These are phyloP conservation scores for Carallia brachiata DNA, from an alignment of 345 rosid genomes.

Conservation along the genomic window DNA sequence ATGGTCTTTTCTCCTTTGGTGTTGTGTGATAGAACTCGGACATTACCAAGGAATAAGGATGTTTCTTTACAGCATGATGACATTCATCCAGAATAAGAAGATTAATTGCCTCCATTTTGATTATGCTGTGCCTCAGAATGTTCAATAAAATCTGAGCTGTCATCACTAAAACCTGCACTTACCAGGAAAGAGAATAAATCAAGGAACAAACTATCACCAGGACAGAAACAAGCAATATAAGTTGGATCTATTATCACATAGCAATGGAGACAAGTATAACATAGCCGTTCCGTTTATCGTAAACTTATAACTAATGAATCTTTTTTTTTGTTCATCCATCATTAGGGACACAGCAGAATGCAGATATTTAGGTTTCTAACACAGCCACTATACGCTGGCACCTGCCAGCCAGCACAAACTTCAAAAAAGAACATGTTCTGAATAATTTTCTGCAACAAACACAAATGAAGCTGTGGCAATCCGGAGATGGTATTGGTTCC, in stretches of 20 bases:
- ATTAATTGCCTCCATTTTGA: conserved; percentile 83
- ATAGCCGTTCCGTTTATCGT: not conserved
- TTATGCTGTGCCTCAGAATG: conserved; percentile 93
- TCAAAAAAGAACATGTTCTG: too few relatives aligned
- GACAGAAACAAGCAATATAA: conserved; percentile 1
- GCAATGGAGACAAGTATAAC: not conserved
- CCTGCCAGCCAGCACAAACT: too few relatives aligned
- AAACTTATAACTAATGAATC: not conserved
- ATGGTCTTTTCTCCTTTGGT: conserved; percentile 81
- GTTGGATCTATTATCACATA: not conserved
- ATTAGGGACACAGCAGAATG: not conserved
- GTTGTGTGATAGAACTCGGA: conserved; percentile 97
- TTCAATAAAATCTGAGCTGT: conserved; percentile 95
- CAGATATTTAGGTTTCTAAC: not conserved
- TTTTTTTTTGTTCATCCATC: too few relatives aligned
- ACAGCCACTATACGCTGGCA: not conserved
- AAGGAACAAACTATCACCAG: conserved; percentile 13
- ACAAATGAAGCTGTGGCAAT: too few relatives aligned
- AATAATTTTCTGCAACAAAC: too few relatives aligned
- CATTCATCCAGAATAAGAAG: conserved; percentile 95
- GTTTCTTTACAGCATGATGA: conserved; percentile 99
- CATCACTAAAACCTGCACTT: conserved; percentile 83
- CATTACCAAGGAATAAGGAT: conserved; percentile 97
- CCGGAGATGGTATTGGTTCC: too few relatives aligned
- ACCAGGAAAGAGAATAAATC: conserved; percentile 2